Conservation (phyloP, 169 alveolate species). For the Plasmodium malariae region DNA sequence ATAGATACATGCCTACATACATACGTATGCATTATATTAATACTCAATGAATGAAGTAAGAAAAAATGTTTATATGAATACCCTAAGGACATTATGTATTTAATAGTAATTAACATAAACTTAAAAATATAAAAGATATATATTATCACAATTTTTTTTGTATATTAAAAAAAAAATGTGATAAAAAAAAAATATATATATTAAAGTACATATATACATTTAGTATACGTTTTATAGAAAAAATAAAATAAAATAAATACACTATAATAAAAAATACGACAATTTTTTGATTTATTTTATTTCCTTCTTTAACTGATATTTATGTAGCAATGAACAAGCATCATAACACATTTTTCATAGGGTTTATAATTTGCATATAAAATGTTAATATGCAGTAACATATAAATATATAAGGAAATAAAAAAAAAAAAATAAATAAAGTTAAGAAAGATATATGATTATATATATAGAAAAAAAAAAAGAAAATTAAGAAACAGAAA, state of each 20-base stretch:
- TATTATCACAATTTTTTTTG: too few relatives aligned
- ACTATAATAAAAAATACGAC: background rate
- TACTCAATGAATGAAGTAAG: too few relatives aligned
- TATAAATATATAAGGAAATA: background rate
- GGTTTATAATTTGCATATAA: background rate
- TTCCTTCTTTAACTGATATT: background rate
- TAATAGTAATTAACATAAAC: too few relatives aligned
- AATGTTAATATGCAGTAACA: background rate
- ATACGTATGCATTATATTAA: background rate
- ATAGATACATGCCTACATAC: background rate
- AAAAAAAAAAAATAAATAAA: slow-evolving; percentile 22
- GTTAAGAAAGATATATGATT: background rate
- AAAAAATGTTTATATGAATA: too few relatives aligned
- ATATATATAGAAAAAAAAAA: background rate
- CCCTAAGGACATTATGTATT: too few relatives aligned
- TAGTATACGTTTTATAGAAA: background rate
- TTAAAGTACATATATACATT: too few relatives aligned
- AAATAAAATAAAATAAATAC: slow-evolving; percentile 6
- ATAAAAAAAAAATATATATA: too few relatives aligned
- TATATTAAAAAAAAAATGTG: too few relatives aligned
- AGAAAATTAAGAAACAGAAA: background rate
- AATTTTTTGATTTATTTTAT: background rate
- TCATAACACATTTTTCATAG: background rate
- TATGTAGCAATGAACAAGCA: background rate
- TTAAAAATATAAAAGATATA: too few relatives aligned